A percentile compares a stretch with the other conserved stretches of the same genome.
These are phyloP conservation scores for Eucalyptus erythrocorys DNA, from an alignment of 345 rosid genomes.

Conservation along the genomic window DNA sequence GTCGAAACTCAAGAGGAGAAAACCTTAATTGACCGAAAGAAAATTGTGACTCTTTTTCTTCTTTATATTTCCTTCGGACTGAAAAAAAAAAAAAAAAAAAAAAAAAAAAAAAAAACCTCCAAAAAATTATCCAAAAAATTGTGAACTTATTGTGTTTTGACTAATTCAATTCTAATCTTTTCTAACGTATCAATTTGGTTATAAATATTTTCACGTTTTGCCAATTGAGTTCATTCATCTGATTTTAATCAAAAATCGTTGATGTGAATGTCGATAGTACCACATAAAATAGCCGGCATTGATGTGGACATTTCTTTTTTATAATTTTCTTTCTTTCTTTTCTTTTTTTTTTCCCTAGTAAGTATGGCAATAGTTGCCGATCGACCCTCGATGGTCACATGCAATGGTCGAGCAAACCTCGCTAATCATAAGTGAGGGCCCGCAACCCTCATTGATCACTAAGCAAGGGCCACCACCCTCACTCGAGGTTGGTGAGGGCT, in stretches of 20 bases:
- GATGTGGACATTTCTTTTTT: no score
- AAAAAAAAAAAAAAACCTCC: not conserved
- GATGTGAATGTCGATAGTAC: accelerated
- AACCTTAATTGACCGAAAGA: not conserved
- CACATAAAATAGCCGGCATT: accelerated
- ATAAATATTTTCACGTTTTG: no score
- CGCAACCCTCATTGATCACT: no score
- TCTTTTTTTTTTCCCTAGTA: no score
- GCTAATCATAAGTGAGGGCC: no score
- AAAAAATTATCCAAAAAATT: no score
- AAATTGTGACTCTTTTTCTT: not conserved
- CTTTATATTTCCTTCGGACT: not conserved
- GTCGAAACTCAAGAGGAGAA: not conserved
- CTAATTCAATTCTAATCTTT: not conserved
- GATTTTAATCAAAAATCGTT: no score
- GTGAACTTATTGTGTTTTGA: no score
- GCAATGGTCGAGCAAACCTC: no score
- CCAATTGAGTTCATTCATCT: no score
- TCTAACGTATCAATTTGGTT: no score
- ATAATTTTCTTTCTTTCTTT: no score
- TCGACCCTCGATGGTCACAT: accelerated
- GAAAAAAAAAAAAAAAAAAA: not conserved
- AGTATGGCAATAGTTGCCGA: accelerated
- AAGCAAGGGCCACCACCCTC: not conserved
- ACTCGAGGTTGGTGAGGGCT: not conserved